Conservation (phyloP, 140 eudicot genomes). For the Anethum foeniculum region DNA sequence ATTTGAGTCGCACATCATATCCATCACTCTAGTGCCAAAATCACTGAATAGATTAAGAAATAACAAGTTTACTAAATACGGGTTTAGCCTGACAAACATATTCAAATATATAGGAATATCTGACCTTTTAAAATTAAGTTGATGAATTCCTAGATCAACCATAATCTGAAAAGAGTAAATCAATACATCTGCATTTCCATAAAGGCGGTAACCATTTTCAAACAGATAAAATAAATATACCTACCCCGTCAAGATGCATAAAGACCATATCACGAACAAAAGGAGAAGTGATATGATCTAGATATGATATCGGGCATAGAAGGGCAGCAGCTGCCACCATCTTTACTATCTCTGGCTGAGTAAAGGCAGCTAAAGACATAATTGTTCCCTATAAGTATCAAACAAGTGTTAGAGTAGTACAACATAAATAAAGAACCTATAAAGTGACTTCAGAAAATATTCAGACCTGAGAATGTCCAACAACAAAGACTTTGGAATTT, state of each 20-base stretch:
- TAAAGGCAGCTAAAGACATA: slow-evolving; percentile 86
- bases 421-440: background rate
- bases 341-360: slow-evolving; percentile 65
- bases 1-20: slow-evolving; percentile 61
- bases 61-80: slow-evolving; percentile 7
- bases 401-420: background rate
- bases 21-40: slow-evolving; percentile 46
- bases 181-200: background rate
- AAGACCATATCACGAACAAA: slow-evolving; percentile 63
- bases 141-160: slow-evolving; percentile 74
- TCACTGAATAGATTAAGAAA: slow-evolving; percentile 39
- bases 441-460: slow-evolving; percentile 1
- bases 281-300: slow-evolving; percentile 76
- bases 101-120: background rate
- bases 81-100: slow-evolving; percentile 7
- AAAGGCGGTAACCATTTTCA: slow-evolving; percentile 8
- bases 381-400: slow-evolving; percentile 66
- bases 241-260: slow-evolving; percentile 73
- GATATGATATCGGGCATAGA: slow-evolving; percentile 84
- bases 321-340: slow-evolving; percentile 94
- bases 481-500: slow-evolving; percentile 60
- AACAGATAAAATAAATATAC: background rate
- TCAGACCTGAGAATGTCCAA: slow-evolving; percentile 94
- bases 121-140: slow-evolving; percentile 84
- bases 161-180: slow-evolving; percentile 35